These are phyloP conservation scores for Jaapia argillacea DNA, from an alignment of 768 basidiomycete species.

Conservation along the genomic window DNA sequence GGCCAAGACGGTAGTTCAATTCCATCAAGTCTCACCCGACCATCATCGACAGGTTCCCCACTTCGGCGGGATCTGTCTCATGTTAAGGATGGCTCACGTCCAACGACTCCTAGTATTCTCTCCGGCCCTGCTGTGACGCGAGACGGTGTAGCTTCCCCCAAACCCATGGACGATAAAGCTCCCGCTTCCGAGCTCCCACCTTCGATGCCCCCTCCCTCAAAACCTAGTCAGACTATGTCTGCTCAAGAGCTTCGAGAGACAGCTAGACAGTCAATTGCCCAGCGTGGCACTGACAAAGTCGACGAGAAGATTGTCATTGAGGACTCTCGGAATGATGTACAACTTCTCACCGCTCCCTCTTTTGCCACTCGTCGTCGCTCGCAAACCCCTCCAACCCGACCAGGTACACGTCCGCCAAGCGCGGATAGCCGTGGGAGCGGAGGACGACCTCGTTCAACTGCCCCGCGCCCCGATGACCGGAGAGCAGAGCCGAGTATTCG, in stretches of 20 bases:
- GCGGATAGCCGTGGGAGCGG: constrained; percentile 65
- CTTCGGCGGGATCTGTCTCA: too few species aligned
- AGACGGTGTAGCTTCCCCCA: neutral
- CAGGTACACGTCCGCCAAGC: constrained; percentile 63
- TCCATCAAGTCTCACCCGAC: too few species aligned
- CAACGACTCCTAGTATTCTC: too few species aligned
- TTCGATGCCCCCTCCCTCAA: constrained; percentile 66
- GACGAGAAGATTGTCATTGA: constrained; percentile 26
- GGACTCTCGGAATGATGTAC: constrained; percentile 25
- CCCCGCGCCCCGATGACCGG: constrained; percentile 39
- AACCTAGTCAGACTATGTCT: constrained; percentile 68
- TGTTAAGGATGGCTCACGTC: too few species aligned
- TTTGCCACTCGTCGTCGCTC: constrained; percentile 47
- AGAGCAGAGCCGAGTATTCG: constrained; percentile 40
- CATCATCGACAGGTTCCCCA: too few species aligned
- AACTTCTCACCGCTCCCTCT: constrained; percentile 36
- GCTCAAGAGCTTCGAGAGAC: constrained; percentile 77
- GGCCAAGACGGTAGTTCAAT: too few species aligned
- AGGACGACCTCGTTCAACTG: constrained; percentile 45
- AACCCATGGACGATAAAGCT: too few species aligned
- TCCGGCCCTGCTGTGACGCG: too few species aligned
- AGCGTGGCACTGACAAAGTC: constrained; percentile 21
- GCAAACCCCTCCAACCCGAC: constrained; percentile 52
- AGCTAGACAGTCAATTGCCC: constrained; percentile 54
- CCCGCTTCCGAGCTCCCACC: too few species aligned